Conservation (phyloP, 257 asterid species). For the Petunia secreta region DNA sequence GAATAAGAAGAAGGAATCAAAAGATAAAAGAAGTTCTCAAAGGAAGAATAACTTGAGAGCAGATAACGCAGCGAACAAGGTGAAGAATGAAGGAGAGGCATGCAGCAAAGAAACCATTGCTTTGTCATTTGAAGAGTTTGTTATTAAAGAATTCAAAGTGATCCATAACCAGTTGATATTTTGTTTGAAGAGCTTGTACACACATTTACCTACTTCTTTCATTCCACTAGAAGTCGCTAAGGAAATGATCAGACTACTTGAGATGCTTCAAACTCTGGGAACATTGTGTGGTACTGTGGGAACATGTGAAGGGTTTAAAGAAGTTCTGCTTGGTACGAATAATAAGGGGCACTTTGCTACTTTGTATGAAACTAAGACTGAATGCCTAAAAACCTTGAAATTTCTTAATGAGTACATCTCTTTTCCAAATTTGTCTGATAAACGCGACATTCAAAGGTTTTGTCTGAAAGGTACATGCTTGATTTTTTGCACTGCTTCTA, state of each 20-base stretch:
- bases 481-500: slow-evolving; percentile 54
- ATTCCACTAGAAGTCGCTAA: slow-evolving; percentile 37
- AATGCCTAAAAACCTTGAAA: slow-evolving; percentile 36
- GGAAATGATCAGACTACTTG: slow-evolving; percentile 31
- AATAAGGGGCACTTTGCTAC: not conserved
- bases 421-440: slow-evolving; percentile 25
- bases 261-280: slow-evolving; percentile 31
- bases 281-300: not conserved
- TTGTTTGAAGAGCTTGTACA: slow-evolving; percentile 40
- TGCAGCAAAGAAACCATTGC: not conserved
- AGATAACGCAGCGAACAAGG: not conserved
- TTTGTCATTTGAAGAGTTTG: slow-evolving; percentile 55
- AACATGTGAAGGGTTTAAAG: slow-evolving; percentile 19
- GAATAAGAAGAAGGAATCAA: slow-evolving; percentile 25
- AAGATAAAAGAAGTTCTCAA: not conserved
- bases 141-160: slow-evolving; percentile 24
- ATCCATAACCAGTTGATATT: slow-evolving; percentile 18
- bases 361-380: slow-evolving; percentile 12
- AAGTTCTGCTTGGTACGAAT: slow-evolving; percentile 10
- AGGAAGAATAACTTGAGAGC: not conserved
- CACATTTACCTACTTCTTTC: slow-evolving; percentile 48
- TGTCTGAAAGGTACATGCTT: slow-evolving; percentile 44
- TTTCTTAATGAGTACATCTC: slow-evolving; percentile 11
- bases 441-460: slow-evolving; percentile 21
- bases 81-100: not conserved